Conservation (phyloP, 176 grass and related monocot species). For the Avena atlantica region DNA sequence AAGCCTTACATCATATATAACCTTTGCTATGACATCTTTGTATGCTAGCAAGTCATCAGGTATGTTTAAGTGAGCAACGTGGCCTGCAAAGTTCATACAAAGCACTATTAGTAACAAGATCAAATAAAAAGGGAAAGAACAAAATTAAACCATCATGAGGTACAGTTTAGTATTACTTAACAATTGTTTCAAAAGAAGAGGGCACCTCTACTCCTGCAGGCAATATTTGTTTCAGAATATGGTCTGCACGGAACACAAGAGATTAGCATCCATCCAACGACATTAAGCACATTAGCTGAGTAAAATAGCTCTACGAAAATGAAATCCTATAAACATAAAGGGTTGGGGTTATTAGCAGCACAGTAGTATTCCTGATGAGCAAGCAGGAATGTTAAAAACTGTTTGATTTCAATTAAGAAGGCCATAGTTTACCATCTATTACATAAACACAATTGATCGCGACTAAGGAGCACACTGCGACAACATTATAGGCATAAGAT, state of each 20-base stretch:
- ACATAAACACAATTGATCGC: not conserved
- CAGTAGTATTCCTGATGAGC: not conserved
- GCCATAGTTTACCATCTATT: not conserved
- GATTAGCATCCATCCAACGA: not conserved
- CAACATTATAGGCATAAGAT: slow-evolving; percentile 14
- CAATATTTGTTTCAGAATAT: slow-evolving; percentile 88
- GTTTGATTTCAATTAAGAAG: slow-evolving; percentile 9
- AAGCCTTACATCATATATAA: slow-evolving; percentile 93
- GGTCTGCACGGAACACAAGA: slow-evolving; percentile 61
- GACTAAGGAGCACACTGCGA: not conserved
- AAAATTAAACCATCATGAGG: slow-evolving; percentile 22
- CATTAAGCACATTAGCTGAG: not conserved
- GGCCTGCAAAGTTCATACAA: slow-evolving; percentile 67
- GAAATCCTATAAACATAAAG: slow-evolving; percentile 11
- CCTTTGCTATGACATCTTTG: slow-evolving; percentile 86
- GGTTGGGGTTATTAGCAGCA: not conserved
- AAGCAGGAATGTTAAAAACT: not conserved
- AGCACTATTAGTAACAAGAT: slow-evolving; percentile 33
- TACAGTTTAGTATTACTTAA: slow-evolving; percentile 62
- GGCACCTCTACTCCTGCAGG: slow-evolving; percentile 84
- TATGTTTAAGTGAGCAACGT: slow-evolving; percentile 98
- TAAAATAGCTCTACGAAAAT: not conserved
- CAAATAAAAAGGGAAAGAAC: slow-evolving; percentile 13
- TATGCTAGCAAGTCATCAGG: slow-evolving; percentile 77
- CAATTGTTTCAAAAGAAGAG: slow-evolving; percentile 98